Evolutionary conservation across 176 grass and related monocot species (phyloP).

Genomic region (Bolboschoenus planiculmis): DNA sequence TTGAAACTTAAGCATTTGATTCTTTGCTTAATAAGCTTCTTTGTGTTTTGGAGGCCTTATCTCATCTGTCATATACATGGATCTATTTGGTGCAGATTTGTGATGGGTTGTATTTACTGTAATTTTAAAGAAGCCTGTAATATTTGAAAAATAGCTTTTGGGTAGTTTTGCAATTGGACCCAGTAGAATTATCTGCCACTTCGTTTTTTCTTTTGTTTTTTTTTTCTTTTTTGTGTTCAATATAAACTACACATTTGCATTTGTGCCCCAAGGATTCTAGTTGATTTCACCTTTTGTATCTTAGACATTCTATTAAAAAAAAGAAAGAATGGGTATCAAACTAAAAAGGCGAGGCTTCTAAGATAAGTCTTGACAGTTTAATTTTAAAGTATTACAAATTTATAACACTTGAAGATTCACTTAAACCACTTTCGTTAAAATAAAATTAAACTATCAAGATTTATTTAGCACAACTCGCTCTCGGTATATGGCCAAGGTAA

Average conservation of each 20-base stretch:
- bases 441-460: too few relatives aligned
- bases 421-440: too few relatives aligned
- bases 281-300: background rate
- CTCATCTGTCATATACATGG: background rate
- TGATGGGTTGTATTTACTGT: background rate
- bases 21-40: constrained; percentile 4
- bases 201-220: background rate
- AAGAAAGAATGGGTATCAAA: too few relatives aligned
- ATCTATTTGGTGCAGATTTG: background rate
- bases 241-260: constrained; percentile 3
- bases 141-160: constrained; percentile 7
- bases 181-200: background rate
- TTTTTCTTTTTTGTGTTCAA: background rate
- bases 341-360: background rate
- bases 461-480: too few relatives aligned
- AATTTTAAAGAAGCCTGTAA: constrained; percentile 11
- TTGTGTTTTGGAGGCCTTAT: background rate
- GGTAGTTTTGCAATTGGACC: constrained; percentile 5
- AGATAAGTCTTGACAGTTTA: too few relatives aligned
- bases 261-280: background rate
- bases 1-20: background rate
- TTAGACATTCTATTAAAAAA: background rate
- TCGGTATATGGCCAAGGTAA: too few relatives aligned
- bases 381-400: too few relatives aligned
- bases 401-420: too few relatives aligned